These are phyloP conservation scores for Sphaerosporella brunnea DNA, from an alignment of 495 filamentous ascomycete genomes.

Conservation along the genomic window DNA sequence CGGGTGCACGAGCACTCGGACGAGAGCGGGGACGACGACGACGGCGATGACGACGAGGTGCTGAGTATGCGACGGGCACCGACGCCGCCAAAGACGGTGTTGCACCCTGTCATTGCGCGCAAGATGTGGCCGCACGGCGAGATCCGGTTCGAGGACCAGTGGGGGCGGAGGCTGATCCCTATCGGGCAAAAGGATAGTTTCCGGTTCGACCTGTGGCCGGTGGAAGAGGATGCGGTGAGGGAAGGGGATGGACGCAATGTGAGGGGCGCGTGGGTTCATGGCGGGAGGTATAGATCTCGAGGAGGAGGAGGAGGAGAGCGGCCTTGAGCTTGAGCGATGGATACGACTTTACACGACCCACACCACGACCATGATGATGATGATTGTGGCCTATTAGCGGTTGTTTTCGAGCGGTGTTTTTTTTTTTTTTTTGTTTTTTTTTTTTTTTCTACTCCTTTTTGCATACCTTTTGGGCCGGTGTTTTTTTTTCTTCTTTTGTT, in stretches of 20 bases:
- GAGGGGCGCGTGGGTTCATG: slow-evolving; percentile 19
- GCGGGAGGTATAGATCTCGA: background rate
- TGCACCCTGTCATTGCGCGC: slow-evolving; percentile 22
- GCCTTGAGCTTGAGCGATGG: too few relatives aligned
- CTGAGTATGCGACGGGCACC: background rate
- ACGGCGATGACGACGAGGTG: background rate
- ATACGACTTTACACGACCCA: too few relatives aligned
- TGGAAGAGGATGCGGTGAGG: slow-evolving; percentile 20
- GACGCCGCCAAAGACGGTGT: background rate
- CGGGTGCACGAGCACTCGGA: slow-evolving; percentile 11
- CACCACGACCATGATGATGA: too few relatives aligned
- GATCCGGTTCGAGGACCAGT: slow-evolving; percentile 25
- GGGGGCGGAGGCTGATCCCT: slow-evolving; percentile 22
- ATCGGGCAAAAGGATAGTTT: slow-evolving; percentile 16
- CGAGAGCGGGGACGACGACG: background rate
- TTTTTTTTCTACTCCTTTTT: too few relatives aligned
- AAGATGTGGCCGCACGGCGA: slow-evolving; percentile 25
- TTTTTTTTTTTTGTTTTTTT: too few relatives aligned
- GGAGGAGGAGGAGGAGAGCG: too few relatives aligned
- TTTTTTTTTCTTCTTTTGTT: too few relatives aligned
- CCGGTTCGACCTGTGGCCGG: slow-evolving; percentile 24
- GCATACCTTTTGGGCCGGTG: too few relatives aligned
- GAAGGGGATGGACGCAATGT: slow-evolving; percentile 15
- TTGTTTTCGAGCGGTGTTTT: too few relatives aligned
- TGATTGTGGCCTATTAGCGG: too few relatives aligned